Conservation (phyloP, 805 yeast species). For the Candida pseudoglaebosa region DNA sequence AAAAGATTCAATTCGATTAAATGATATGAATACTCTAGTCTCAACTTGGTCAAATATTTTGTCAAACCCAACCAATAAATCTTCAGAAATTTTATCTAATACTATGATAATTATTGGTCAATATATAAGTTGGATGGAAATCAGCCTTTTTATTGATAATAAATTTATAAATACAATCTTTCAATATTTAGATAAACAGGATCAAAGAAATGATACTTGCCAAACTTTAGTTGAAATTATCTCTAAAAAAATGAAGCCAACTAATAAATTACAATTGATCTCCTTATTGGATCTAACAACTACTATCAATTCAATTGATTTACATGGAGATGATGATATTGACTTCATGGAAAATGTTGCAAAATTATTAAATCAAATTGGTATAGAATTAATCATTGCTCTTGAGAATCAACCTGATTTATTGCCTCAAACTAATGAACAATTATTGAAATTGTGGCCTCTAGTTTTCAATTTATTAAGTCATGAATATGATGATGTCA, state of each 20-base stretch:
- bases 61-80: conserved; percentile 18
- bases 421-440: conserved; percentile 36
- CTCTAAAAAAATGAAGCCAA: conserved; percentile 74
- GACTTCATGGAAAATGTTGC: conserved; percentile 78
- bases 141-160: conserved; percentile 62
- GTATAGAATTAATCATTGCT: conserved; percentile 68
- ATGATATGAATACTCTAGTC: conserved; percentile 67
- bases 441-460: conserved; percentile 67
- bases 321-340: conserved; percentile 41
- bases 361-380: conserved; percentile 67
- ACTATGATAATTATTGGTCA: conserved; percentile 69
- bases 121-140: conserved; percentile 91
- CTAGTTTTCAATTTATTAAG: conserved; percentile 63
- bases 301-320: conserved; percentile 35
- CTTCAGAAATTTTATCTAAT: conserved; percentile 49
- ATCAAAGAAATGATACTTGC: conserved; percentile 56
- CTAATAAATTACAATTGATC: conserved; percentile 65
- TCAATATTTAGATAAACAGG: conserved; percentile 47
- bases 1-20: conserved; percentile 77
- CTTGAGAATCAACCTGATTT: conserved; percentile 47
- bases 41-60: conserved; percentile 64
- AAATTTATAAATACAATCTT: conserved; percentile 56
- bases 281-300: conserved; percentile 63
- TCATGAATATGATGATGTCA: conserved; percentile 86
- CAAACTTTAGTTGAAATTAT: conserved; percentile 59